phyloP scores from a whole-genome alignment of 768 basidiomycete species.

The Hemileccinum impolitum region DNA sequence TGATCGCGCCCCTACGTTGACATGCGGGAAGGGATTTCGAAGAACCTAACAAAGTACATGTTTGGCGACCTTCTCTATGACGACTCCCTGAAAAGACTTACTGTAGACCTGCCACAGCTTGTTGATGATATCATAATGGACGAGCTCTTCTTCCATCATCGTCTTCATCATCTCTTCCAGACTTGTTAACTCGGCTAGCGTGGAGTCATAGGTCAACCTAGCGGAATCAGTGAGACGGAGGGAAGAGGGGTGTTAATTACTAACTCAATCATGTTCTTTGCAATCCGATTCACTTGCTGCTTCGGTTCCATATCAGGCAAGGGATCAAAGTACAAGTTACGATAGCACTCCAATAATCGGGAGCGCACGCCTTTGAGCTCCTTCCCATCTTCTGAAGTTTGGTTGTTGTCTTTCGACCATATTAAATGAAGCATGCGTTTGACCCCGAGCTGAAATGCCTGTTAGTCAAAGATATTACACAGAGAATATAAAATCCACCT shows the following conservation, averaged over 20 bases:
- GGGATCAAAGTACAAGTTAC: constrained; percentile 84
- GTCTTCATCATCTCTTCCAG: constrained; percentile 95
- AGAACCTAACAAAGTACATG: constrained; percentile 48
- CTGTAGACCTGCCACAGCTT: constrained; percentile 98
- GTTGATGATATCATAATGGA: constrained; percentile 80
- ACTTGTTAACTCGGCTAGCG: constrained; percentile 91
- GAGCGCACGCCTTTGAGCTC: constrained; percentile 88
- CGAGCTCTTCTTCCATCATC: constrained; percentile 87
- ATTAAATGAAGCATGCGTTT: constrained; percentile 97
- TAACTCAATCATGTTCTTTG: constrained; percentile 97
- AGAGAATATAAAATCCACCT: constrained; percentile 41
- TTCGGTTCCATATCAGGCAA: constrained; percentile 71
- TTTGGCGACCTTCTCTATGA: background rate
- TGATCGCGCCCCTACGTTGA: constrained; percentile 93
- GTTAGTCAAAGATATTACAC: constrained; percentile 2
- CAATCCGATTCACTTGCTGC: constrained; percentile 85
- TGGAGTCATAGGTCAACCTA: constrained; percentile 89
- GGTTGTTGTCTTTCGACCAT: constrained; percentile 91
- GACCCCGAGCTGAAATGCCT: constrained; percentile 62
- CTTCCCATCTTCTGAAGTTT: constrained; percentile 69
- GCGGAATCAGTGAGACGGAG: background rate
- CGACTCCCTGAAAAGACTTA: constrained; percentile 36
- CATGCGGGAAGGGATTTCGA: constrained; percentile 68
- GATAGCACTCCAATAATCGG: constrained; percentile 85
- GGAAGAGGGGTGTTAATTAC: constrained; percentile 18